Evolutionary conservation across 148 eudicot genomes (phyloP), one percentile per base, ranked within the genome.

Genomic region (Silene conica): DNA sequence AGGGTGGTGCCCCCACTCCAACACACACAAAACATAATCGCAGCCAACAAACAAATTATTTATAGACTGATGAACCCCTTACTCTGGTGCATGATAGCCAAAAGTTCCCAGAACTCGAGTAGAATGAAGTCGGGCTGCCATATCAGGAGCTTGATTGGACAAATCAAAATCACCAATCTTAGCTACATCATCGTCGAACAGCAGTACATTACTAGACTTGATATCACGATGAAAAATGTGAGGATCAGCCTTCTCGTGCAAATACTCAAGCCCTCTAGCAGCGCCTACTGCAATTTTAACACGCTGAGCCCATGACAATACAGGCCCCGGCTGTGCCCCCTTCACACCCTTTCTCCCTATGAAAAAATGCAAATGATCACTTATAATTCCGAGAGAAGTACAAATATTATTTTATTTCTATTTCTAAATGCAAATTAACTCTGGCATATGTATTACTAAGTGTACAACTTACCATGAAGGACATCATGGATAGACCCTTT

Each of bases 41-140:
- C 66, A 63, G 9, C 20, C 46, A 64, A 64, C 38, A 8, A 34
- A n/a, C 7, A 64, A 60, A 15, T 31, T 64, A 13, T 31, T 28
- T 64, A 25, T 1, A n/a, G 55, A 5, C 21, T 69, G 19, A 34
- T 43, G 21, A 48, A 66, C 54, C 26, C 79, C 80, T 83, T 89
- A 92, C 97, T 92, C 97, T 74, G 97, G 97, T 73, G 97, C 97
- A 80, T 90, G 93, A 81, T 92, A 92, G 46, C 96, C 97, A 77
- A 92, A 90, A 57, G 93, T 88, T 81, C 97, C 96, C 75, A 90
- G 84, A 73, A 90, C 96, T 62, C 96, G 83, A 67, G 96, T 92
- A 72, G 97, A 90, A 81, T 92, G 96, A 78, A 90, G 90, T 28
- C 96, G 90, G 63, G 97, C 96, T 19, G 93, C 97, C 96, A 90